These are phyloP conservation scores for Blumeriella jaapii DNA, from an alignment of 2,329 filamentous ascomycete genomes.

Conservation along the genomic window DNA sequence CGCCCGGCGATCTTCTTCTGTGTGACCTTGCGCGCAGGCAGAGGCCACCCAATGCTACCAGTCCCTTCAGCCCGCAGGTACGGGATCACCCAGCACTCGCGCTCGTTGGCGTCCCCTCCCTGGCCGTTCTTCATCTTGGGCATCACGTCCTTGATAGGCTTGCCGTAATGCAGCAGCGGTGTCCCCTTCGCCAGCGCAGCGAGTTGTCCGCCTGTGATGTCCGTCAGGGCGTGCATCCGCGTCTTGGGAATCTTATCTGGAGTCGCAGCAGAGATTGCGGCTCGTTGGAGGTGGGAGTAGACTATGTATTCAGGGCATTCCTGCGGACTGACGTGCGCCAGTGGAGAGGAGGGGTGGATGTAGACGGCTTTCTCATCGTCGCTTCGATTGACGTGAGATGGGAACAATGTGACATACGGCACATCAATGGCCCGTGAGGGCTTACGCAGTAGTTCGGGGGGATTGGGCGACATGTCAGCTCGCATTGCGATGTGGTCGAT, in stretches of 20 bases:
- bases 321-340: slow-evolving; percentile 55
- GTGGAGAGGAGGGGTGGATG: slow-evolving; percentile 73
- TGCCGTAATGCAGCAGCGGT: slow-evolving; percentile 71
- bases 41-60: slow-evolving; percentile 65
- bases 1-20: slow-evolving; percentile 63
- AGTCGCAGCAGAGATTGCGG: slow-evolving; percentile 37
- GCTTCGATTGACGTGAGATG: slow-evolving; percentile 40
- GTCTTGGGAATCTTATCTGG: slow-evolving; percentile 54
- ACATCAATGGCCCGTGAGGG: slow-evolving; percentile 84
- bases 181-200: slow-evolving; percentile 73
- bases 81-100: slow-evolving; percentile 78
- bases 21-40: slow-evolving; percentile 74
- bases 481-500: slow-evolving; percentile 91
- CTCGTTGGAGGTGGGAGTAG: slow-evolving; percentile 74
- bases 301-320: slow-evolving; percentile 82
- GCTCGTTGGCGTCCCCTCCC: slow-evolving; percentile 33
- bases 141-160: slow-evolving; percentile 77
- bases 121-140: slow-evolving; percentile 32
- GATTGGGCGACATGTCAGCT: slow-evolving; percentile 69
- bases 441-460: slow-evolving; percentile 54
- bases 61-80: slow-evolving; percentile 58
- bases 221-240: slow-evolving; percentile 78
- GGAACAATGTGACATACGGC: slow-evolving; percentile 76
- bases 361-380: slow-evolving; percentile 59
- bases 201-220: slow-evolving; percentile 65